Conservation (phyloP, 305 asterid genomes). For the Solanum aculeatissimum region DNA sequence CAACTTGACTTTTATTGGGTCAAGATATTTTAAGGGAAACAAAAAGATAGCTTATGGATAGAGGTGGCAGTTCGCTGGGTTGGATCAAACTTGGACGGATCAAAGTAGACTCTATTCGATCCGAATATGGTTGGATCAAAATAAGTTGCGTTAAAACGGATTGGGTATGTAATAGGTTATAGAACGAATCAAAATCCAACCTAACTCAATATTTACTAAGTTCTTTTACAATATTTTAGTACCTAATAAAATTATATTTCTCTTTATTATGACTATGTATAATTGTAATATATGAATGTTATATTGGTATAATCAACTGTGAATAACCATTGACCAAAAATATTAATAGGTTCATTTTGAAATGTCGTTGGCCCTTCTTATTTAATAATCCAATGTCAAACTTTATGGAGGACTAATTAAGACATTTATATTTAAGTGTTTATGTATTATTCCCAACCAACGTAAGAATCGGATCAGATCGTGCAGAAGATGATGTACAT, state of each 20-base stretch:
- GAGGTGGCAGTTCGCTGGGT: too few species aligned
- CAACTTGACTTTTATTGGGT: conserved; percentile 1
- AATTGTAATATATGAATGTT: not conserved
- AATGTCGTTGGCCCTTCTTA: not conserved
- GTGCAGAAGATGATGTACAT: not conserved
- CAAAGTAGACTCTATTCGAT: too few species aligned
- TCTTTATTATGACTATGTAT: too few species aligned
- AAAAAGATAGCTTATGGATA: not conserved
- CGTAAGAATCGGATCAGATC: not conserved
- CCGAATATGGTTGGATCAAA: too few species aligned
- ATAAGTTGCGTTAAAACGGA: too few species aligned
- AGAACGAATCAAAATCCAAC: too few species aligned
- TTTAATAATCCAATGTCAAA: not conserved
- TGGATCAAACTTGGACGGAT: too few species aligned
- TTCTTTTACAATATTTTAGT: too few species aligned
- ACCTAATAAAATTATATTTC: too few species aligned
- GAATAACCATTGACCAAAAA: not conserved
- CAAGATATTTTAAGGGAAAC: not conserved
- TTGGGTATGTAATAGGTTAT: too few species aligned
- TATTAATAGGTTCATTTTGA: not conserved
- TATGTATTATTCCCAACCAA: not conserved
- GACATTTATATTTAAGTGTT: not conserved
- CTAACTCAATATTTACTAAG: too few species aligned
- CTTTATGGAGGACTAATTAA: not conserved
- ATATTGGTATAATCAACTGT: not conserved